Conservation (phyloP, 371 early-diverging fungal genomes). For the Mucor saturninus region DNA sequence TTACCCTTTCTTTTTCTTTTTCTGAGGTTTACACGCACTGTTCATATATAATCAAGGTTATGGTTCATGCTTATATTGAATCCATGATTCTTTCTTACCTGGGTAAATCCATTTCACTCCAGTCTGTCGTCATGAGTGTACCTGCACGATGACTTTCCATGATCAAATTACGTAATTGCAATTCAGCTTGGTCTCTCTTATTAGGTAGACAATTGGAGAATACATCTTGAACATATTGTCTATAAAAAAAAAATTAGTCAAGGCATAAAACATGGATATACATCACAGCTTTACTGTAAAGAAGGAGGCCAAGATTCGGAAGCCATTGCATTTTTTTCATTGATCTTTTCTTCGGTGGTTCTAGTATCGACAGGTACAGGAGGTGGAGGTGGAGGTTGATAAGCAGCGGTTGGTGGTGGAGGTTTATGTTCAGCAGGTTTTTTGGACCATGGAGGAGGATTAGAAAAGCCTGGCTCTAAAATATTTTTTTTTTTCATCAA, state of each 20-base stretch:
- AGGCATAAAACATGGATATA: neutral
- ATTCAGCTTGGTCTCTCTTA: conserved; percentile 57
- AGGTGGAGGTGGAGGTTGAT: neutral
- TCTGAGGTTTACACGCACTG: conserved; percentile 29
- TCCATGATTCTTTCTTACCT: conserved; percentile 36
- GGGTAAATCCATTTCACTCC: conserved; percentile 72
- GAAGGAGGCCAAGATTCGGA: conserved; percentile 49
- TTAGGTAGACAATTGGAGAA: conserved; percentile 59
- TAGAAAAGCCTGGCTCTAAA: conserved; percentile 9
- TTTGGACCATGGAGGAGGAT: conserved; percentile 26
- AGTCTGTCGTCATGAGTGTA: conserved; percentile 63
- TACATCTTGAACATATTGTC: conserved; percentile 66
- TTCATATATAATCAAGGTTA: neutral
- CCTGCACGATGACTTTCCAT: conserved; percentile 53
- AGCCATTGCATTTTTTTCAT: conserved; percentile 26
- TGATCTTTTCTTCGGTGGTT: conserved; percentile 6
- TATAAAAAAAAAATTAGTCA: conserved; percentile 18
- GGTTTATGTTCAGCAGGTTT: conserved; percentile 7
- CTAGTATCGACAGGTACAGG: conserved; percentile 7
- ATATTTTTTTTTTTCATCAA: too few relatives aligned
- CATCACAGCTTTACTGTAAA: conserved; percentile 35
- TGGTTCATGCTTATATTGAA: neutral
- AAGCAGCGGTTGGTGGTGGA: conserved; percentile 3
- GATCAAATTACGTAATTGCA: conserved; percentile 62
- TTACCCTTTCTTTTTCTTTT: conserved; percentile 37